Evolutionary conservation across 257 asterid genomes (phyloP), one percentile per base, ranked within the genome.

Genomic region (Primulina eburnea): DNA sequence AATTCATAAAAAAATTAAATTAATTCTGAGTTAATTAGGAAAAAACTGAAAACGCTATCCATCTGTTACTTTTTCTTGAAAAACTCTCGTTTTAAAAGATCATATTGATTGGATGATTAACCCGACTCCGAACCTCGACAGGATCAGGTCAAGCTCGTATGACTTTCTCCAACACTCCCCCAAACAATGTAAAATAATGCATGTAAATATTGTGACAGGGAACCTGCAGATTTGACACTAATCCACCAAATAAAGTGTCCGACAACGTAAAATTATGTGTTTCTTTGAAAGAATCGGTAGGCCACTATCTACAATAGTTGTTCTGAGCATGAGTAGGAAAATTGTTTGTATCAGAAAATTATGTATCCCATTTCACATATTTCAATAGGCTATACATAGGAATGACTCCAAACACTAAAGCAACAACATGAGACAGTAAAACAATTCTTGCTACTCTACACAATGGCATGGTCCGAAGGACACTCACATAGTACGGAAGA

Each of bases 141-240:
- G n/a, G 4, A 20, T 56, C 64, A 56, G 6, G 35, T 56, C 35
- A 62, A 33, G 30, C 60, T 52, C n/a, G 38, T 2, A 57, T 43
- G 9, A 29, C 28, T 60, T 40, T 5, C 16, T 40, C 24, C n/a
- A 17, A 60, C 7, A 14, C 2, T 26, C 20, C 12, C 26, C 5
- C 47, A 47, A 24, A 20, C 18, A 30, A 5, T 9, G 26, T 30
- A 6, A 4, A 21, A 21, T 10, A 8, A 58, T 59, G 16, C 37
- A 52, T 61, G 55, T 62, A 24, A 20, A 77, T 60, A 32, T 32
- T 32, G 65, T 18, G 5, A 26, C 62, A 65, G 69, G 16, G 63
- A 69, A 92, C 98, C 98, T 92, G 98, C 73, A 92, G 90, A 76
- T 88, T 92, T 52, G 97, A 92, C 55, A 92, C 98, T 77, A 21